Percentiles rank a stretch among this genome's conserved stretches.
These are phyloP conservation scores for Tylopilus vinaceipallidus DNA, from an alignment of 768 basidiomycete species.

Conservation along the genomic window DNA sequence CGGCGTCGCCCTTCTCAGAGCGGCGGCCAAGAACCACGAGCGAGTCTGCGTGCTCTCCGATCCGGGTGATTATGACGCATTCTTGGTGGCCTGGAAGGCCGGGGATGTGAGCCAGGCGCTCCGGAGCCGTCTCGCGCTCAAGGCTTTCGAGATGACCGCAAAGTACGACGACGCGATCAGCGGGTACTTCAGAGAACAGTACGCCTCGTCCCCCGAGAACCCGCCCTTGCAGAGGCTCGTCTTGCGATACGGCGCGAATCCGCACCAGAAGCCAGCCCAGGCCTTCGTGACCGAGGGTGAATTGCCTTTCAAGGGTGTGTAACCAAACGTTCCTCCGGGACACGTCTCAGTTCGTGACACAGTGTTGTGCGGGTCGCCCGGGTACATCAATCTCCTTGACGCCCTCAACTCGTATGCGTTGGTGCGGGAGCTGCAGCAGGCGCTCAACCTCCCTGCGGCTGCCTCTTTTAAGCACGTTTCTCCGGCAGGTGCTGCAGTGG, in stretches of 20 bases:
- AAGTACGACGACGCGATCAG: slow-evolving; percentile 94
- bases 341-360: slow-evolving; percentile 3
- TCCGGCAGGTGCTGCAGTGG: slow-evolving; percentile 95
- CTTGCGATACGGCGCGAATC: slow-evolving; percentile 94
- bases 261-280: slow-evolving; percentile 98
- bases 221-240: slow-evolving; percentile 79
- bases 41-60: slow-evolving; percentile 89
- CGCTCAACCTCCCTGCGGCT: slow-evolving; percentile 87
- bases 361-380: slow-evolving; percentile 93
- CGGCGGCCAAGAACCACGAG: slow-evolving; percentile 97
- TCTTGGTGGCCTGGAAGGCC: slow-evolving; percentile 74
- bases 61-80: slow-evolving; percentile 81
- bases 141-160: slow-evolving; percentile 97
- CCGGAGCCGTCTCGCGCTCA: slow-evolving; percentile 81
- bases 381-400: slow-evolving; percentile 97
- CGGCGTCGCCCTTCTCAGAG: slow-evolving; percentile 94
- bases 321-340: not conserved
- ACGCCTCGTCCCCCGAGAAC: slow-evolving; percentile 81
- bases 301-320: slow-evolving; percentile 88
- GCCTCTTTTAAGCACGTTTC: slow-evolving; percentile 99
- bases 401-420: slow-evolving; percentile 96
- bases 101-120: slow-evolving; percentile 72
- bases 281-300: slow-evolving; percentile 87
- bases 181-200: slow-evolving; percentile 94
- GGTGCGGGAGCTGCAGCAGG: slow-evolving; percentile 89